Conservation (phyloP, 345 rosid species). For the Pistacia vera region DNA sequence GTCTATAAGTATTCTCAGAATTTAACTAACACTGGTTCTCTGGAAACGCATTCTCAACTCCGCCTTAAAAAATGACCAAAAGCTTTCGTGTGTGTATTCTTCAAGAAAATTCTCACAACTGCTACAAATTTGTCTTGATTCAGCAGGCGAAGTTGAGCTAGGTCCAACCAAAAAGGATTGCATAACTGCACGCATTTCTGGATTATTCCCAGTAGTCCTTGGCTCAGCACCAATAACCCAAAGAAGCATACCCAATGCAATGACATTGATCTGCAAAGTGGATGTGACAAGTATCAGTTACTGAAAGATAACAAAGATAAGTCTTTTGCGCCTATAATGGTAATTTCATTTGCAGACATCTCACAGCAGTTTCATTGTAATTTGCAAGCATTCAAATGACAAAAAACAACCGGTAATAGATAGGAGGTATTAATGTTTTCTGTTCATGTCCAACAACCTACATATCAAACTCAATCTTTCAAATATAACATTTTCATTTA, state of each 20-base stretch:
- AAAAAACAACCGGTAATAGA: not conserved
- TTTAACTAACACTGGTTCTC: conserved; percentile 15
- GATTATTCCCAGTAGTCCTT: not conserved
- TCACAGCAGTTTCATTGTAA: not conserved
- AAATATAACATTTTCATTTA: not conserved
- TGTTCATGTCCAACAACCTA: not conserved
- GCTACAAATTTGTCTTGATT: conserved; percentile 24
- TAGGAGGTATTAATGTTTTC: not conserved
- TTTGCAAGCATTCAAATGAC: not conserved
- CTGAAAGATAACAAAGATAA: not conserved
- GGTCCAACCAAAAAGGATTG: conserved; percentile 55
- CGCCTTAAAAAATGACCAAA: conserved; percentile 20
- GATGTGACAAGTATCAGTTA: not conserved
- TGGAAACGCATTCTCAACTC: conserved; percentile 16
- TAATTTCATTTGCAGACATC: not conserved
- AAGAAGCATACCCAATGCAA: conserved; percentile 30
- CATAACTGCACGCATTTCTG: conserved; percentile 19
- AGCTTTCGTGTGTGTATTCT: conserved; percentile 12
- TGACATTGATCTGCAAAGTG: conserved; percentile 35
- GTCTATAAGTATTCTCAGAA: not conserved
- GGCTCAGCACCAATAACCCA: conserved; percentile 37
- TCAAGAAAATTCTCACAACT: conserved; percentile 22
- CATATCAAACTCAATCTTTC: not conserved
- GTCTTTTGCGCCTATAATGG: not conserved
- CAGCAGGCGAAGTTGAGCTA: conserved; percentile 14